Evolutionary conservation across 2,329 filamentous ascomycete species (phyloP).

Genomic region (Ophiostoma sp.): DNA sequence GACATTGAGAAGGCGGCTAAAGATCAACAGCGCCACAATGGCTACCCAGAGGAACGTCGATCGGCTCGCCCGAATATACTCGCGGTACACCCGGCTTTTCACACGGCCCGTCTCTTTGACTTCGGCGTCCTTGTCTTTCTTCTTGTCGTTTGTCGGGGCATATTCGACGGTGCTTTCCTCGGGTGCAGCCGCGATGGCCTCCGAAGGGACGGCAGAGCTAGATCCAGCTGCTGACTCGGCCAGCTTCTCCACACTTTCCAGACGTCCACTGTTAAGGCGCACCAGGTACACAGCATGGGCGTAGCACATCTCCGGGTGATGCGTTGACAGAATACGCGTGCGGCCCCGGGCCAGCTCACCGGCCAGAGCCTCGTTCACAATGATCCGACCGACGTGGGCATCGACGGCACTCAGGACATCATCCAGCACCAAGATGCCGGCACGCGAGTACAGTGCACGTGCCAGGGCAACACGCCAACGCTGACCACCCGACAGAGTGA

Average conservation of each 20-base stretch:
- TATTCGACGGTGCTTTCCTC: not conserved
- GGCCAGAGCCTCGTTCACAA: constrained; percentile 48
- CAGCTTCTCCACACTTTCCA: constrained; percentile 24
- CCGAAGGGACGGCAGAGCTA: not conserved
- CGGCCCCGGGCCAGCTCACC: constrained; percentile 46
- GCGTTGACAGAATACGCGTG: constrained; percentile 60
- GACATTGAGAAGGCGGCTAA: constrained; percentile 29
- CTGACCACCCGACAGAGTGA: constrained; percentile 43
- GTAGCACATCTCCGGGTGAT: constrained; percentile 37
- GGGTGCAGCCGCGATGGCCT: not conserved
- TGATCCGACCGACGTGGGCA: constrained; percentile 41
- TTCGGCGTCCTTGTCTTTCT: constrained; percentile 26
- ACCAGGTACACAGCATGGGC: constrained; percentile 32
- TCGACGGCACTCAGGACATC: constrained; percentile 48
- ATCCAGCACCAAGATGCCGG: constrained; percentile 43
- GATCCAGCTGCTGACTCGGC: not conserved
- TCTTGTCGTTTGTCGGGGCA: constrained; percentile 9
- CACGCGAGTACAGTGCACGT: constrained; percentile 42
- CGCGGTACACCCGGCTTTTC: constrained; percentile 34
- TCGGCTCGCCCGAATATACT: constrained; percentile 33
- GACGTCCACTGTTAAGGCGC: constrained; percentile 31
- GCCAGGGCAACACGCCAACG: constrained; percentile 43
- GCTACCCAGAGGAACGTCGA: constrained; percentile 30
- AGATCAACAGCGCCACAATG: constrained; percentile 29
- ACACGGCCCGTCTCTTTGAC: constrained; percentile 33